Base-by-base conservation (phyloP, 805 yeast genomes). In the Gaillardinia entomophila region DNA sequence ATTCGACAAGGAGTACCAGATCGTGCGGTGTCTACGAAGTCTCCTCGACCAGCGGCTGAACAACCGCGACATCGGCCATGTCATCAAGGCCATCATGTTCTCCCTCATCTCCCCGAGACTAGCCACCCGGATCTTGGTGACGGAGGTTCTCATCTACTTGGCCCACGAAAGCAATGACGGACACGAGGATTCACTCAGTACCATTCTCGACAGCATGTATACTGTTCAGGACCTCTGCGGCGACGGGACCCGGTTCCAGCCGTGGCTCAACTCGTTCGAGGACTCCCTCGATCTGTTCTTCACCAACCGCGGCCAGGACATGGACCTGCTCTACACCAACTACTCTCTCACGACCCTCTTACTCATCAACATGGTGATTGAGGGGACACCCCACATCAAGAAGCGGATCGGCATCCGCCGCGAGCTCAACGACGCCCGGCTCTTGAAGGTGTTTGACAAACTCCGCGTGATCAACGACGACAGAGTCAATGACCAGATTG, bases 101-200 rank as follows among this genome's bases (percentile, higher is more conserved):
- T 66, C 71, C 4, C 54, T 66, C 19, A 45, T 58, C 3, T 62
- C 70, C 0, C 71, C 72, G 6, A 46, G 67, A 32, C 35, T 63
- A 18, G 49, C 66, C 3, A 66, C 72, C 2, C 50, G 68, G 31
- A 53, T 60, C 11, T 37, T 60, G 31, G 71, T 63, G 6, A 60
- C 71, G 1, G 71, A 66, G 41, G 59, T 66, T 4, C 45, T 66
- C 34, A 59, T 65, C n/a, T 64, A 60, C 41, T 42, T 65, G 14
- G 35, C 55, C 4, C 52, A 58, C 28, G 48, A 46, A 35, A 38
- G 44, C 12, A 55, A 58, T 27, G 28, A 27, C 19, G 25, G 35
- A 11, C 32, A 25, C 12, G 38, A 39, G 13, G 52, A 55, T 26
- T 48, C 49, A 27, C 33, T 57, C 7, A 49, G 51, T 2, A 40